A percentile compares a stretch with the other conserved stretches of the same genome.
These are phyloP conservation scores for Ilyonectria mors-panacis DNA, from an alignment of 2,329 filamentous ascomycete species.

Conservation along the genomic window DNA sequence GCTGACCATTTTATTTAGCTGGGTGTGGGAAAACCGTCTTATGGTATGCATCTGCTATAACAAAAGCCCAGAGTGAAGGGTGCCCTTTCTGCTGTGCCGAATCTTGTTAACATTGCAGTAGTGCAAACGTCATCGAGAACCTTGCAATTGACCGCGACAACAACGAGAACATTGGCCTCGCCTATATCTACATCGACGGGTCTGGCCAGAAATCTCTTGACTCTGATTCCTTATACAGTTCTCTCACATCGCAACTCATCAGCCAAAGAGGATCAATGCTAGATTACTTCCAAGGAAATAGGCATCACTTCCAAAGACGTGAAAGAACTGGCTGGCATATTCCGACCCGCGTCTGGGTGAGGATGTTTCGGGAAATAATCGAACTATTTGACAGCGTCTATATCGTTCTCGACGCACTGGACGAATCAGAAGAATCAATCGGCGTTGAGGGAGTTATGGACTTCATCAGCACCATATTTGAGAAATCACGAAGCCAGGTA, in stretches of 20 bases:
- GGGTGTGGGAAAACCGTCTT: too few species aligned
- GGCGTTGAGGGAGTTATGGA: neutral
- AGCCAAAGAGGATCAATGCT: neutral
- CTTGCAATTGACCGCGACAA: neutral
- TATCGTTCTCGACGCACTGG: neutral
- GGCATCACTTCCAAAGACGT: too few species aligned
- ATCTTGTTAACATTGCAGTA: neutral
- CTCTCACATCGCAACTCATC: neutral
- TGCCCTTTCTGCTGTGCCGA: neutral
- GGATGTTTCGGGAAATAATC: neutral
- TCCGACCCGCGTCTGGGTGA: neutral
- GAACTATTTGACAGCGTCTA: neutral
- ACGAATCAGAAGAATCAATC: conserved; percentile 1
- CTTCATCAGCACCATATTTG: neutral
- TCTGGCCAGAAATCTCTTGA: neutral
- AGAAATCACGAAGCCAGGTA: neutral
- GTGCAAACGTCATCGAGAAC: conserved; percentile 3
- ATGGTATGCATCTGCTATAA: too few species aligned
- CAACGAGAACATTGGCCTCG: neutral
- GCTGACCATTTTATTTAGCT: too few species aligned
- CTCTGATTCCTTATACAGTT: neutral
- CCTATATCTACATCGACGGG: neutral
- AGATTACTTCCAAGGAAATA: too few species aligned
- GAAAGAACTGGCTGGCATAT: too few species aligned
- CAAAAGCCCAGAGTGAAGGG: too few species aligned